Base-by-base conservation (phyloP, 2,329 filamentous ascomycete genomes). In the Xylogone sp. region DNA sequence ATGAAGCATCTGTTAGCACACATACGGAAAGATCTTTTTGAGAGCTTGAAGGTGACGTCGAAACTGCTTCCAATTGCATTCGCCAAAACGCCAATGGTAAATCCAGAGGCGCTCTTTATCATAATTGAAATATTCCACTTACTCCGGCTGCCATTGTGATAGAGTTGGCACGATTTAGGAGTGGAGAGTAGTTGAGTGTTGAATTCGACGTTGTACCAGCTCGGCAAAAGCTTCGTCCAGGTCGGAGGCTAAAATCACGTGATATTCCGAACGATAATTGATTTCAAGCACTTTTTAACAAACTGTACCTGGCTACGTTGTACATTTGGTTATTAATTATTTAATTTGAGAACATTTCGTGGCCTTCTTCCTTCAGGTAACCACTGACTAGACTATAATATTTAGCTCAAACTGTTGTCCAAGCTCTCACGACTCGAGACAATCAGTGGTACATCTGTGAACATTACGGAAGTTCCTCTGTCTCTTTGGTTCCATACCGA, bases 61-160 rank as follows among this genome's bases (percentile, higher is more conserved):
- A 42, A 13, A 49, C 45, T 42, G 31, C 27, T 13, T 29, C 42
- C 43, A 42, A 22, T 42, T n/a, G 21, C 21, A 13, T 19, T 16
- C 21, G 6, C 10, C 3, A 45, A 5, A 39, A 42, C 21, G 13
- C 24, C 27, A 18, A 22, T 18, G 18, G 18, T 31, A 7, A 2
- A 49, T 56, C 21, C 42, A 21, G 39, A 42, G 24, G 50, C 20
- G 7, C 18, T 34, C 13, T 21, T 10, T 56, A 49, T 56, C 49
- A 61, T 54, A 57, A 65, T 65, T 61, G 67, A 59, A 19, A 16
- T 45, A 53, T 54, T 65, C 51, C 45, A 84, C 83, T 79, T 82
- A 87, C 83, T 78, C 80, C 78, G 72, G 82, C 53, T 64, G 65
- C 82, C 83, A 86, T 86, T 78, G 76, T 84, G 76, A 73, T 67